Evolutionary conservation across 2,329 filamentous ascomycete genomes (phyloP).

Genomic region (Ascosphaera apis): DNA sequence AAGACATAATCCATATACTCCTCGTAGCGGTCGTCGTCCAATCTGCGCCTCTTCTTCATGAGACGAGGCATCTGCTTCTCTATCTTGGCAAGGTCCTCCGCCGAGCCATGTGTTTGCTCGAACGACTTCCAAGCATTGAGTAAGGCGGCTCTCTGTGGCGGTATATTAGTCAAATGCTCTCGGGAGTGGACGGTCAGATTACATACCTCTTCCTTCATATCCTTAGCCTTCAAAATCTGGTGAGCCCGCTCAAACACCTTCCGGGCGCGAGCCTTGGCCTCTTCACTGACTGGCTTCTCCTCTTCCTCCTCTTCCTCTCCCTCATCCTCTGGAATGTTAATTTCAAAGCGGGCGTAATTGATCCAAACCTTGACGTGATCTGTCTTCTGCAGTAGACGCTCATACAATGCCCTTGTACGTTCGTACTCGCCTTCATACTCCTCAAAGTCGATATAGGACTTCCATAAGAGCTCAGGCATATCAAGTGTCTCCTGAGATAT

Average conservation of each 20-base stretch:
- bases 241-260: constrained; percentile 68
- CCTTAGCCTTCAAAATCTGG: constrained; percentile 66
- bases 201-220: constrained; percentile 62
- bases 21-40: constrained; percentile 85
- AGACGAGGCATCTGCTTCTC: constrained; percentile 83
- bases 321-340: constrained; percentile 61
- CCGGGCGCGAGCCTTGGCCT: constrained; percentile 61
- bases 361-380: constrained; percentile 99
- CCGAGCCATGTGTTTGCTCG: constrained; percentile 60
- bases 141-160: constrained; percentile 47
- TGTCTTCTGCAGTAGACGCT: constrained; percentile 81
- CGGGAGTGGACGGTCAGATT: not conserved
- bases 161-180: constrained; percentile 12
- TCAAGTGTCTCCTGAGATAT: constrained; percentile 64
- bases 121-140: constrained; percentile 86
- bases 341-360: constrained; percentile 94
- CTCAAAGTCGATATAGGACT: constrained; percentile 96
- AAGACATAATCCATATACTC: constrained; percentile 97
- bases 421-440: constrained; percentile 88
- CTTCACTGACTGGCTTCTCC: constrained; percentile 46
- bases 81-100: constrained; percentile 55
- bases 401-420: constrained; percentile 58
- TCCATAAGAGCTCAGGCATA: constrained; percentile 97
- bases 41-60: constrained; percentile 74
- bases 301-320: constrained; percentile 38